phyloP scores from a whole-genome alignment of 345 rosid genomes.

The Lepidium sativum region DNA sequence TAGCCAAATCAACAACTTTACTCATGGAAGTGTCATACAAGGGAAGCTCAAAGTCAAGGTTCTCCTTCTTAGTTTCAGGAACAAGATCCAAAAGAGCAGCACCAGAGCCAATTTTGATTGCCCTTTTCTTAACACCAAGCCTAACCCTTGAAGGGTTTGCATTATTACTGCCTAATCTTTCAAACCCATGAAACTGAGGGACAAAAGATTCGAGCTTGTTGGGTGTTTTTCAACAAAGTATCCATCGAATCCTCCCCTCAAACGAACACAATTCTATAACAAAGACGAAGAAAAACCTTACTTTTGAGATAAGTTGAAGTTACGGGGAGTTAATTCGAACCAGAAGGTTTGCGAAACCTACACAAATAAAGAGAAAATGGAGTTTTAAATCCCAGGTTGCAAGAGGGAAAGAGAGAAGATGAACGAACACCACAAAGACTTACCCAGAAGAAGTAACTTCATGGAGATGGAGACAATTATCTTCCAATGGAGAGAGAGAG shows the following conservation, averaged over 20 bases:
- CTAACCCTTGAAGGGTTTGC: conserved; percentile 36
- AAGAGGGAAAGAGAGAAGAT: neutral
- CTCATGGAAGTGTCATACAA: conserved; percentile 58
- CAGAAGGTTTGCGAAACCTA: neutral
- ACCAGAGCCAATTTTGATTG: conserved; percentile 15
- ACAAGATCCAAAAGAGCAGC: conserved; percentile 80
- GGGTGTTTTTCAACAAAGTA: conserved; percentile 64
- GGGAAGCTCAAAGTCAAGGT: conserved; percentile 81
- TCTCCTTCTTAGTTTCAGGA: conserved; percentile 84
- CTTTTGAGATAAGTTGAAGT: neutral
- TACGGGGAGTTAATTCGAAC: neutral
- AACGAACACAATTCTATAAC: neutral
- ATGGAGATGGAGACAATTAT: conserved; percentile 27
- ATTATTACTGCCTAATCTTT: conserved; percentile 31
- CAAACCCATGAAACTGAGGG: conserved; percentile 52
- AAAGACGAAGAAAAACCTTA: neutral
- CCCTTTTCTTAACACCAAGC: conserved; percentile 39
- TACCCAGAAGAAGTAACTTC: conserved; percentile 25
- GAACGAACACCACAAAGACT: neutral
- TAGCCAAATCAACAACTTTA: conserved; percentile 66
- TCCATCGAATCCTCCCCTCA: conserved; percentile 41
- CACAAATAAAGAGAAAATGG: neutral
- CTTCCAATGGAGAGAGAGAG: neutral
- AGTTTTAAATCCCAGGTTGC: neutral
- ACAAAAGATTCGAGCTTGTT: conserved; percentile 53